These are phyloP conservation scores for Rhynchospora pubera DNA, from an alignment of 176 grass and related monocot genomes.

Conservation along the genomic window DNA sequence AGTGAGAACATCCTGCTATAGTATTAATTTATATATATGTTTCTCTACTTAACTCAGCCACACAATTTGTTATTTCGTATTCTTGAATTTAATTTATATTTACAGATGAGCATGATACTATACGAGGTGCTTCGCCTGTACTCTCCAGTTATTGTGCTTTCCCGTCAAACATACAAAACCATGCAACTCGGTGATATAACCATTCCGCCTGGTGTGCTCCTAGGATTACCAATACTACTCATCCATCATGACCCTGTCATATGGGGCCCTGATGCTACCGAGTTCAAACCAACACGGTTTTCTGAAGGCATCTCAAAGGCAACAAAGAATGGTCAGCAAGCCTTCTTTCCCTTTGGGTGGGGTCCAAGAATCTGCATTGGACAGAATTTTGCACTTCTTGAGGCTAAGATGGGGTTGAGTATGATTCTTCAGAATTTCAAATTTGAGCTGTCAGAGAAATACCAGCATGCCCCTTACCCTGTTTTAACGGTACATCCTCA, in stretches of 20 bases:
- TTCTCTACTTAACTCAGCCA: too few species aligned
- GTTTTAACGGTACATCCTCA: conserved; percentile 52
- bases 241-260: conserved; percentile 33
- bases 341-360: conserved; percentile 30
- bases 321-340: conserved; percentile 17
- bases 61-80: neutral
- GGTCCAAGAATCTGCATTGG: conserved; percentile 37
- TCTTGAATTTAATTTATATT: neutral
- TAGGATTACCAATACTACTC: conserved; percentile 20
- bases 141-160: conserved; percentile 16
- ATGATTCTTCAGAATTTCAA: conserved; percentile 47
- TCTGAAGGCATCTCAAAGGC: conserved; percentile 27
- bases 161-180: conserved; percentile 39
- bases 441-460: conserved; percentile 28
- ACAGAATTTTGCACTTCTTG: conserved; percentile 34
- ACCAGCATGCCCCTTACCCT: conserved; percentile 27
- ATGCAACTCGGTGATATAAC: conserved; percentile 41
- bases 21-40: too few species aligned
- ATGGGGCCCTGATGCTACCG: conserved; percentile 30
- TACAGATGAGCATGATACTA: conserved; percentile 56
- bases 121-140: conserved; percentile 73
- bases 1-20: too few species aligned
- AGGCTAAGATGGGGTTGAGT: conserved; percentile 19
- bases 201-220: conserved; percentile 39
- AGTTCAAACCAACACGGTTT: conserved; percentile 42